Percentiles rank a stretch among this genome's conserved stretches.
phyloP scores from a whole-genome alignment of 257 asterid species.

The Penstemon eatonii region DNA sequence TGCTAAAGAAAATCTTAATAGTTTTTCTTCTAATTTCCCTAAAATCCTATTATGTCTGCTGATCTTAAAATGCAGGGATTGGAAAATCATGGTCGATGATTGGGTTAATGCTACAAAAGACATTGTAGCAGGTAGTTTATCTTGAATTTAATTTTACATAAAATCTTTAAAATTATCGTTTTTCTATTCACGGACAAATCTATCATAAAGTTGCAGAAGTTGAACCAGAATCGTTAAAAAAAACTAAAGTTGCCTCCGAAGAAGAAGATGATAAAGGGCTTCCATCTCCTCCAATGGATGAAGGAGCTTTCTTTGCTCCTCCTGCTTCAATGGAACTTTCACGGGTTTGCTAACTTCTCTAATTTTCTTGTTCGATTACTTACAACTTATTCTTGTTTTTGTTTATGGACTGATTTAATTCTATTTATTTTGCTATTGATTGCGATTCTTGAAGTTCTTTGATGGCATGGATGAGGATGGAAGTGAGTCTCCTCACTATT shows the following conservation, averaged over 20 bases:
- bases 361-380: background rate
- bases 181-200: slow-evolving; percentile 10
- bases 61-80: slow-evolving; percentile 55
- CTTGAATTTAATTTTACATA: background rate
- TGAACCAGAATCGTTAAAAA: slow-evolving; percentile 67
- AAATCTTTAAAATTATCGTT: background rate
- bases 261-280: slow-evolving; percentile 87
- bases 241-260: slow-evolving; percentile 55
- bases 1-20: background rate
- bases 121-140: slow-evolving; percentile 45
- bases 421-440: slow-evolving; percentile 27
- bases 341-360: slow-evolving; percentile 43
- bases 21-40: background rate
- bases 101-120: slow-evolving; percentile 61
- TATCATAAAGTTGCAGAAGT: slow-evolving; percentile 42
- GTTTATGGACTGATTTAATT: slow-evolving; percentile 33
- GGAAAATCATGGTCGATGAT: slow-evolving; percentile 77
- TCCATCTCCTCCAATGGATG: slow-evolving; percentile 96
- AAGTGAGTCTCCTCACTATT: slow-evolving; percentile 68
- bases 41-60: background rate
- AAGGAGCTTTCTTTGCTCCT: slow-evolving; percentile 69
- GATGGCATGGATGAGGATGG: slow-evolving; percentile 97
- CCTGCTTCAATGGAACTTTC: slow-evolving; percentile 71
- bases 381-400: background rate
- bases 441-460: slow-evolving; percentile 53